phyloP scores from a whole-genome alignment of 1,284 basidiomycete species.

The Trametes polyzona region DNA sequence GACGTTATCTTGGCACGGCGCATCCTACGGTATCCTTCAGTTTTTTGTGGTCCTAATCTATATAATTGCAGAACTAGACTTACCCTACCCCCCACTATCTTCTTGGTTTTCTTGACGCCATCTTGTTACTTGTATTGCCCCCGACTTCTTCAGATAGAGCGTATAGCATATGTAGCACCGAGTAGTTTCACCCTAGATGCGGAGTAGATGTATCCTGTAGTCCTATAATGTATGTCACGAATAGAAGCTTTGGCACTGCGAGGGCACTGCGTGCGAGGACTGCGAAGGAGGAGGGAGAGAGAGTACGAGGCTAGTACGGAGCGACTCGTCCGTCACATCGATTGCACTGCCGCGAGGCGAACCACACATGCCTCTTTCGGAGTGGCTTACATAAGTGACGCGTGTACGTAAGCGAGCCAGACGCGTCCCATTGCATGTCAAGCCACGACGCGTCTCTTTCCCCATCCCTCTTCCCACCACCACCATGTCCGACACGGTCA shows the following conservation, averaged over 20 bases:
- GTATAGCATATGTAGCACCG: not conserved
- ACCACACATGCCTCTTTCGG: no score
- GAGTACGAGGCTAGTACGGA: no score
- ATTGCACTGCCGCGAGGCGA: not conserved
- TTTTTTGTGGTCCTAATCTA: not conserved
- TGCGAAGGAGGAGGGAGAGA: no score
- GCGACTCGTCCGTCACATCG: no score
- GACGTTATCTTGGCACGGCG: no score
- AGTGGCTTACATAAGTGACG: constrained; percentile 19
- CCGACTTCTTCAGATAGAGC: no score
- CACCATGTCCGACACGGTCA: constrained; percentile 33
- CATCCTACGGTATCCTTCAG: not conserved
- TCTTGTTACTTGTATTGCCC: not conserved
- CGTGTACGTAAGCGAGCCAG: constrained; percentile 24
- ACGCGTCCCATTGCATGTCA: constrained; percentile 22
- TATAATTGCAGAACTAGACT: not conserved
- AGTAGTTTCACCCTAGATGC: not conserved
- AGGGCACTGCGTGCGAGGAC: no score
- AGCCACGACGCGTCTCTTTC: constrained; percentile 24
- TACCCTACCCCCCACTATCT: not conserved
- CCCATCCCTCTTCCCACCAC: constrained; percentile 14
- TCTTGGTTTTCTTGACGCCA: not conserved
- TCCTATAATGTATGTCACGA: not conserved
- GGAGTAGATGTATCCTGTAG: not conserved
- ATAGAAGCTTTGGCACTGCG: no score